Percentiles rank a stretch among this genome's conserved stretches.
Conservation (phyloP, 2,329 filamentous ascomycete species). For the Aotearoamyces nothofagi region DNA sequence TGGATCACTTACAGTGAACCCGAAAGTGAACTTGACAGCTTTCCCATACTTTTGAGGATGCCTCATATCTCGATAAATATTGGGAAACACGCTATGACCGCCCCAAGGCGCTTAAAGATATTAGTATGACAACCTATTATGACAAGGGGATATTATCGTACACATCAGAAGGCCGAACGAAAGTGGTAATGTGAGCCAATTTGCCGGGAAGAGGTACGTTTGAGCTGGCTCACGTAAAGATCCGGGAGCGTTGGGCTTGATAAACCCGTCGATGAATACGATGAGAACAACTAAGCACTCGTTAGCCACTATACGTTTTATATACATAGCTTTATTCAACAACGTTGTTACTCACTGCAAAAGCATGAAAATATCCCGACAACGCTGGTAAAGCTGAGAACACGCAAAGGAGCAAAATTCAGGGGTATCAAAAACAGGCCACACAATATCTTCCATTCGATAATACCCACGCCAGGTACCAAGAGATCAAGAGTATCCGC, state of each 20-base stretch:
- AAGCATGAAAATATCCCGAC: slow-evolving; percentile 86
- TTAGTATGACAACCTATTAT: slow-evolving; percentile 2
- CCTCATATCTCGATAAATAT: slow-evolving; percentile 65
- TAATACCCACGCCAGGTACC: slow-evolving; percentile 52
- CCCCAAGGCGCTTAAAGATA: slow-evolving; percentile 42
- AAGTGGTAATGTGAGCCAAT: slow-evolving; percentile 73
- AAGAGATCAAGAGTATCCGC: slow-evolving; percentile 74
- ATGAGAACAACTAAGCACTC: slow-evolving; percentile 55
- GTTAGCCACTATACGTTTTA: slow-evolving; percentile 21
- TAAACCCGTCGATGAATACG: slow-evolving; percentile 70
- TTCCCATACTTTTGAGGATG: slow-evolving; percentile 54
- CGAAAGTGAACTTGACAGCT: slow-evolving; percentile 67
- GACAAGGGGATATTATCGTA: slow-evolving; percentile 13
- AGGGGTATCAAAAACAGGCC: slow-evolving; percentile 65
- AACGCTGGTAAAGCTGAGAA: slow-evolving; percentile 81
- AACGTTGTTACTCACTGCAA: slow-evolving; percentile 47
- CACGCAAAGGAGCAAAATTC: slow-evolving; percentile 68
- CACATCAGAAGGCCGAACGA: slow-evolving; percentile 84
- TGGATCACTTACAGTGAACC: slow-evolving; percentile 49
- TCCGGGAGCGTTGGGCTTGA: slow-evolving; percentile 66
- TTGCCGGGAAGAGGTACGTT: slow-evolving; percentile 70
- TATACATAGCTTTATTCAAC: slow-evolving; percentile 3
- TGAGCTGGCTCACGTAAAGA: slow-evolving; percentile 67
- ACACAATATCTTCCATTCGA: slow-evolving; percentile 76
- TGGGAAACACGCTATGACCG: slow-evolving; percentile 66